Conservation (phyloP, 2,329 filamentous ascomycete genomes). For the Trematosphaeria pertusa region DNA sequence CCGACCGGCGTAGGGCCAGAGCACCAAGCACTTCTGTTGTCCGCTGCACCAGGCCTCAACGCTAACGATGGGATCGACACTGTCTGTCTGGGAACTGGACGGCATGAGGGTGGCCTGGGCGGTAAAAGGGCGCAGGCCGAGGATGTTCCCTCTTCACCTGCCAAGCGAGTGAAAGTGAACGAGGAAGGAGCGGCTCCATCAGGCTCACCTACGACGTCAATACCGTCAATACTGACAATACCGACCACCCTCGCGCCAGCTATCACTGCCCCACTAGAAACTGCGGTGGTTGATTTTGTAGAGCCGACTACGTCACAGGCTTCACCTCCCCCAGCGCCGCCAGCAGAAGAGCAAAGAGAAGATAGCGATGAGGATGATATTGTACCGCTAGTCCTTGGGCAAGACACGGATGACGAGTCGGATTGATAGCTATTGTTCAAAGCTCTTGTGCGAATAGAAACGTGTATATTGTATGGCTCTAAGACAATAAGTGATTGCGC, state of each 20-base stretch:
- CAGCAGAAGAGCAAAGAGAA: conserved; percentile 20
- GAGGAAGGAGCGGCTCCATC: conserved; percentile 14
- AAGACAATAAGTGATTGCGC: too few species aligned
- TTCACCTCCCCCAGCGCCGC: conserved; percentile 18
- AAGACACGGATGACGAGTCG: conserved; percentile 46
- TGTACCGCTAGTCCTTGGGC: conserved; percentile 41
- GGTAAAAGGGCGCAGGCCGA: conserved; percentile 34
- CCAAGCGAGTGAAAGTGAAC: conserved; percentile 36
- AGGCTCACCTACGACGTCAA: conserved; percentile 9
- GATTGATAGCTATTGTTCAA: conserved; percentile 16
- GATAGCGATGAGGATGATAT: conserved; percentile 39
- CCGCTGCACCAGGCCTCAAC: background rate
- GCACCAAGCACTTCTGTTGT: background rate
- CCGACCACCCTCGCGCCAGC: background rate
- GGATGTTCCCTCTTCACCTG: conserved; percentile 27
- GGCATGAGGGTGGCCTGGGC: too few species aligned
- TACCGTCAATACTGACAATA: conserved; percentile 1
- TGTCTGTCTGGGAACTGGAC: too few species aligned
- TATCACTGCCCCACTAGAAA: too few species aligned
- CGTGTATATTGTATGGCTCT: too few species aligned
- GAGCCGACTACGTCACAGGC: background rate
- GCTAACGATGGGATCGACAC: background rate
- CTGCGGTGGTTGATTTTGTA: too few species aligned
- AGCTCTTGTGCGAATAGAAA: too few species aligned
- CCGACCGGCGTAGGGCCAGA: background rate